Evolutionary conservation across 2,329 filamentous ascomycete genomes (phyloP).

Genomic region (Apiospora sp.): DNA sequence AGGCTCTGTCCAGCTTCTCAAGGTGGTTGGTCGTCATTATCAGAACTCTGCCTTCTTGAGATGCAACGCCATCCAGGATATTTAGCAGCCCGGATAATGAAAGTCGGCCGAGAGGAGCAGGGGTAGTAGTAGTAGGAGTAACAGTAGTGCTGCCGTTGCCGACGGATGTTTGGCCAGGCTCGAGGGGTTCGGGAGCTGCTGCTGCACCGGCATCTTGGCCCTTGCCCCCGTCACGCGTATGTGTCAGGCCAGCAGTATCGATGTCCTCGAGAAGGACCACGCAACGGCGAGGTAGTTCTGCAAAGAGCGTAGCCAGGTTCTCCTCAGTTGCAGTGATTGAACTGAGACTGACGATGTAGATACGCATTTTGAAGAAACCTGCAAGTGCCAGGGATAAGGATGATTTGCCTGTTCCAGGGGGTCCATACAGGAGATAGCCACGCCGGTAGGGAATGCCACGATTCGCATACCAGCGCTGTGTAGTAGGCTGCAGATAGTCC

Average conservation of each 20-base stretch:
- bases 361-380: slow-evolving; percentile 73
- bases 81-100: slow-evolving; percentile 82
- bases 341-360: slow-evolving; percentile 76
- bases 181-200: slow-evolving; percentile 38
- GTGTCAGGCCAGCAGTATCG: slow-evolving; percentile 74
- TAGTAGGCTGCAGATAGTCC: slow-evolving; percentile 69
- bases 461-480: slow-evolving; percentile 81
- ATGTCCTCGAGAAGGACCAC: slow-evolving; percentile 81
- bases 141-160: slow-evolving; percentile 37
- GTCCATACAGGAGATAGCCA: slow-evolving; percentile 83
- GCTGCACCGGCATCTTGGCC: slow-evolving; percentile 30
- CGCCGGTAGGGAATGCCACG: slow-evolving; percentile 86
- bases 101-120: slow-evolving; percentile 49
- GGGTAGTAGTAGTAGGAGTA: slow-evolving; percentile 26
- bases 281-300: slow-evolving; percentile 72
- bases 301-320: slow-evolving; percentile 68
- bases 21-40: slow-evolving; percentile 73
- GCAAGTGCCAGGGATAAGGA: slow-evolving; percentile 75
- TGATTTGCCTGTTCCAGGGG: slow-evolving; percentile 82
- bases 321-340: slow-evolving; percentile 71
- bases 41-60: slow-evolving; percentile 68
- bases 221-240: slow-evolving; percentile 56
- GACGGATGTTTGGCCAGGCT: slow-evolving; percentile 43
- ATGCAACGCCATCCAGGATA: slow-evolving; percentile 77
- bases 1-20: slow-evolving; percentile 67